These are phyloP conservation scores for Ophiostoma perfectum DNA, from an alignment of 2,329 filamentous ascomycete genomes.

Conservation along the genomic window DNA sequence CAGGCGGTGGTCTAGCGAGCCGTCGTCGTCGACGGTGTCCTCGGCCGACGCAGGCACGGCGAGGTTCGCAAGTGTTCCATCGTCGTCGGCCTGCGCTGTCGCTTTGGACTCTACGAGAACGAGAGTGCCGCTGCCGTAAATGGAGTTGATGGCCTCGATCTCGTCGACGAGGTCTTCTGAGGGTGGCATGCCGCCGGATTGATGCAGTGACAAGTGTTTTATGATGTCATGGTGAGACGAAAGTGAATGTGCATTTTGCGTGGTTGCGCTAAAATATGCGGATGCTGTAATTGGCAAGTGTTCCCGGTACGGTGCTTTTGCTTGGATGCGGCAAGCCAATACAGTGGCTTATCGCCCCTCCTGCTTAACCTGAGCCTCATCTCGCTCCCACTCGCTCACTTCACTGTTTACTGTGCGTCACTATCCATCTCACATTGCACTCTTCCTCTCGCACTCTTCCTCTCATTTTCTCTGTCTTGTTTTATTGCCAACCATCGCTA, in stretches of 20 bases:
- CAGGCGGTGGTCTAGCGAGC: constrained; percentile 42
- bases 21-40: constrained; percentile 31
- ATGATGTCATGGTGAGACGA: neutral
- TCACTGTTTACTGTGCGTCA: too few relatives aligned
- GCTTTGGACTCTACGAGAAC: constrained; percentile 29
- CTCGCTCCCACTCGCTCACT: too few relatives aligned
- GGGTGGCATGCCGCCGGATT: constrained; percentile 21
- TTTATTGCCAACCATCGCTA: too few relatives aligned
- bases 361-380: neutral
- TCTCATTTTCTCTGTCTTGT: too few relatives aligned
- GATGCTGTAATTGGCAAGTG: neutral
- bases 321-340: constrained; percentile 1
- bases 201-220: neutral
- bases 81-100: constrained; percentile 29
- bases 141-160: constrained; percentile 76
- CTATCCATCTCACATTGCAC: too few relatives aligned
- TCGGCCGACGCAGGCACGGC: constrained; percentile 51
- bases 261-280: neutral
- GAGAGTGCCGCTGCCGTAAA: constrained; percentile 67
- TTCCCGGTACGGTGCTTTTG: constrained; percentile 27
- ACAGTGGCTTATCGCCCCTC: constrained; percentile 10
- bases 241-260: neutral
- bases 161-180: constrained; percentile 64
- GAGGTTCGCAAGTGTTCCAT: constrained; percentile 48
- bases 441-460: too few relatives aligned